Conservation (phyloP, 305 asterid species). For the Solanum chacoense region DNA sequence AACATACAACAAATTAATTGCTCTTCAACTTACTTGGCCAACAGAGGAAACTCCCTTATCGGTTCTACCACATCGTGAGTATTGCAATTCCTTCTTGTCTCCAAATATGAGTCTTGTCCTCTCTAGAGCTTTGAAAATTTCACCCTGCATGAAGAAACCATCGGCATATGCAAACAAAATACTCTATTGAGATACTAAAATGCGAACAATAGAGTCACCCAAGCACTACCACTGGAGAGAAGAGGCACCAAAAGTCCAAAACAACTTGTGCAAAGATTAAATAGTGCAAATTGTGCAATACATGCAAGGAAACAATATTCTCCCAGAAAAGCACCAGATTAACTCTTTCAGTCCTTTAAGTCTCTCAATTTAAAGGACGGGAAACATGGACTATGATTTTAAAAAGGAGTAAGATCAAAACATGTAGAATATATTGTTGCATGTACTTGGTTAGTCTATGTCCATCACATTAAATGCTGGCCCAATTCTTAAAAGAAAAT, state of each 20-base stretch:
- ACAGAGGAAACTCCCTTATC: slow-evolving; percentile 98
- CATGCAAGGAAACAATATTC: not conserved
- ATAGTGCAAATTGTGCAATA: not conserved
- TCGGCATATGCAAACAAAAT: not conserved
- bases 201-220: not conserved
- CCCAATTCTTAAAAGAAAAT: not conserved
- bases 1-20: slow-evolving; percentile 9
- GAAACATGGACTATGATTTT: not conserved
- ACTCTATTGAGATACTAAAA: not conserved
- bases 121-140: slow-evolving; percentile 74
- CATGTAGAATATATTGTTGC: not conserved
- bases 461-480: not conserved
- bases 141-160: slow-evolving; percentile 45
- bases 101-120: slow-evolving; percentile 70
- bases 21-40: slow-evolving; percentile 65
- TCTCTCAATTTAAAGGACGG: not conserved
- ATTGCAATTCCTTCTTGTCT: slow-evolving; percentile 74
- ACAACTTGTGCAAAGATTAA: not conserved
- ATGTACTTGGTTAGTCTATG: not conserved
- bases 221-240: not conserved
- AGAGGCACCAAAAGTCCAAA: not conserved
- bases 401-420: not conserved
- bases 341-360: not conserved
- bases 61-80: slow-evolving; percentile 97
- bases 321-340: not conserved